Evolutionary conservation across 768 basidiomycete species (phyloP).

Genomic region (Lepiota venenata): DNA sequence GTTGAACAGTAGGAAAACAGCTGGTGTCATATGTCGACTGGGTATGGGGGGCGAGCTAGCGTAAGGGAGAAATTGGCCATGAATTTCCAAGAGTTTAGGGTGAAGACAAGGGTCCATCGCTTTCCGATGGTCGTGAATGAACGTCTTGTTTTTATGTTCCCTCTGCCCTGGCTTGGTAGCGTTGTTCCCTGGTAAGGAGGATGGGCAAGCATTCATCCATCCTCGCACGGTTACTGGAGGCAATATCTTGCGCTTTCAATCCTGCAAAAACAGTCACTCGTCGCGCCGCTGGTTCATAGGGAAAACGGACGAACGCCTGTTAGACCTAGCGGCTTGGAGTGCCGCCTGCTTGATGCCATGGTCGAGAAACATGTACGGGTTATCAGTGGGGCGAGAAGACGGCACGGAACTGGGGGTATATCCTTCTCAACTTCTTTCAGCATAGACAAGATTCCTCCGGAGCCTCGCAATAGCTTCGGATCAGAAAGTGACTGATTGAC

Average conservation of each 20-base stretch:
- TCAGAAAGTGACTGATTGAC: constrained; percentile 8
- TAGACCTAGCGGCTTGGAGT: constrained; percentile 27
- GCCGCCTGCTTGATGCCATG: constrained; percentile 26
- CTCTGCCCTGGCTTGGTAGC: not conserved
- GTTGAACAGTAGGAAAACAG: constrained; percentile 44
- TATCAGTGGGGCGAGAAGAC: constrained; percentile 38
- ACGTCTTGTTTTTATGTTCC: constrained; percentile 24
- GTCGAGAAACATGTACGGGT: constrained; percentile 31
- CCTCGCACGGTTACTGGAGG: constrained; percentile 28
- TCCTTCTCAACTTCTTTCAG: constrained; percentile 33
- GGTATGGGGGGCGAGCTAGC: constrained; percentile 31
- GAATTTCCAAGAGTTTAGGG: constrained; percentile 32
- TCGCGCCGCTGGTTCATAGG: not conserved
- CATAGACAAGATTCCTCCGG: constrained; percentile 26
- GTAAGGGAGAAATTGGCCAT: constrained; percentile 43
- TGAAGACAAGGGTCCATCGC: constrained; percentile 43
- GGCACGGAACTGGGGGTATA: constrained; percentile 37
- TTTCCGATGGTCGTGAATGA: constrained; percentile 40
- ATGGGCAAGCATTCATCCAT: constrained; percentile 38
- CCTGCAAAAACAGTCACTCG: constrained; percentile 17
- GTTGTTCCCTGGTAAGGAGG: constrained; percentile 16
- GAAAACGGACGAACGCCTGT: constrained; percentile 22
- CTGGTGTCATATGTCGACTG: constrained; percentile 29
- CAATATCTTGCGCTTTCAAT: constrained; percentile 27
- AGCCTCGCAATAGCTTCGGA: constrained; percentile 24